Percentiles rank a stretch among this genome's conserved stretches.
Evolutionary conservation across 192 early-diverging fungal species (phyloP).

Genomic region (Coemansia sp.): DNA sequence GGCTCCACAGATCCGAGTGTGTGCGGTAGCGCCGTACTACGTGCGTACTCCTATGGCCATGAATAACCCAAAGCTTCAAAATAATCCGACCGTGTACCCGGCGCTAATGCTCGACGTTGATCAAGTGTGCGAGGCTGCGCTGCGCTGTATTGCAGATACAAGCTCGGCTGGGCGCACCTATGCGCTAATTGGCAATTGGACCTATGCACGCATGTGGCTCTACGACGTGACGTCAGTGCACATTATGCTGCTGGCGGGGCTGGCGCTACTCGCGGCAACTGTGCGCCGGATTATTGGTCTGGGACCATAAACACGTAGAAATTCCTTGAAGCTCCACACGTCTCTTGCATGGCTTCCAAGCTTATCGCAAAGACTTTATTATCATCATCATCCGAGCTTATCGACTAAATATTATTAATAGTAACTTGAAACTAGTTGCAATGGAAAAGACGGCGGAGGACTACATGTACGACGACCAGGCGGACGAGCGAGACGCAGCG

Average conservation of each 20-base stretch:
- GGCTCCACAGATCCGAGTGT: slow-evolving; percentile 32
- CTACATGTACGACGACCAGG: slow-evolving; percentile 31
- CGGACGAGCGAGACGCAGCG: slow-evolving; percentile 27
- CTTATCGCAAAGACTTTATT: too few species aligned
- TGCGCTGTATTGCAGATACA: slow-evolving; percentile 26
- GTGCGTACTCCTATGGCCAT: slow-evolving; percentile 50
- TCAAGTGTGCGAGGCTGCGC: slow-evolving; percentile 30
- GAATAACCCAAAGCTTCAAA: slow-evolving; percentile 45
- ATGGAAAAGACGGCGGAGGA: slow-evolving; percentile 5
- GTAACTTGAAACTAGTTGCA: too few species aligned
- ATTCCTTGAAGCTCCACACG: too few species aligned
- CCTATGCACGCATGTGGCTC: slow-evolving; percentile 31
- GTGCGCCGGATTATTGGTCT: slow-evolving; percentile 1
- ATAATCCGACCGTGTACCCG: slow-evolving; percentile 39
- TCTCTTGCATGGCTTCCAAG: too few species aligned
- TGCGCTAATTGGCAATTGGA: slow-evolving; percentile 36
- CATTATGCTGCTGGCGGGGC: slow-evolving; percentile 13
- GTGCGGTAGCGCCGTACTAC: slow-evolving; percentile 46
- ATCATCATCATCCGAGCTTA: too few species aligned
- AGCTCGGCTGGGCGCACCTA: slow-evolving; percentile 23
- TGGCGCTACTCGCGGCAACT: slow-evolving; percentile 20
- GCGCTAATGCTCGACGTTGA: slow-evolving; percentile 38
- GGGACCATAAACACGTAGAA: background rate
- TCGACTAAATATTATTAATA: too few species aligned
- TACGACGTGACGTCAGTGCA: slow-evolving; percentile 30